phyloP scores from a whole-genome alignment of 1,284 basidiomycete species.

The Fomitopsis palustris region DNA sequence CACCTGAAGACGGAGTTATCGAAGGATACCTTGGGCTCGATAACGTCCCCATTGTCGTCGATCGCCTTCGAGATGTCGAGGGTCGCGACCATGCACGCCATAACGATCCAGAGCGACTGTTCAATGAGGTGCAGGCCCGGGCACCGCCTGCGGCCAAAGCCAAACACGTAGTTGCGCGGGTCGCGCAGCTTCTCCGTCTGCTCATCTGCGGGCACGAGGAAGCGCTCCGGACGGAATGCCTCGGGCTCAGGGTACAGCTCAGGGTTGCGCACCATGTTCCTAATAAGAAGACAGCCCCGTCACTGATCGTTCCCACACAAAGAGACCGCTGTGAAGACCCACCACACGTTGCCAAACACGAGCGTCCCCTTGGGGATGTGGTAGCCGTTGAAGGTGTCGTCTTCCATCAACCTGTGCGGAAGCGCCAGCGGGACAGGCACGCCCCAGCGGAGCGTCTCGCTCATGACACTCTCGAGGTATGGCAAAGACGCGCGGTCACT shows the following conservation, averaged over 20 bases:
- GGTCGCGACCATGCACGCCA: constrained; percentile 41
- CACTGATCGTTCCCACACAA: background rate
- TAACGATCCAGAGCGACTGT: constrained; percentile 43
- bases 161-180: constrained; percentile 33
- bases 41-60: constrained; percentile 38
- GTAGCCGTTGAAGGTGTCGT: constrained; percentile 33
- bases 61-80: constrained; percentile 38
- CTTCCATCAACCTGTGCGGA: constrained; percentile 19
- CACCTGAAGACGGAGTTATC: constrained; percentile 43
- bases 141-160: constrained; percentile 36
- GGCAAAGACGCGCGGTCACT: constrained; percentile 29
- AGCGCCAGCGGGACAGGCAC: constrained; percentile 20
- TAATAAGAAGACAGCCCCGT: background rate
- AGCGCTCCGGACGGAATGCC: constrained; percentile 36
- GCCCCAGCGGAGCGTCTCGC: constrained; percentile 20
- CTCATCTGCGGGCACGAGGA: constrained; percentile 25
- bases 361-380: constrained; percentile 33
- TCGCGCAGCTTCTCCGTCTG: constrained; percentile 25
- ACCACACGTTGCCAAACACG: constrained; percentile 36
- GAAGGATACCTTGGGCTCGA: constrained; percentile 38
- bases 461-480: constrained; percentile 30
- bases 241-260: constrained; percentile 35
- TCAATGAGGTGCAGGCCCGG: constrained; percentile 46
- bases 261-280: constrained; percentile 37
- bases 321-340: background rate